Base-by-base conservation (phyloP, 2,329 filamentous ascomycete species). In the Fusarium avenaceum region DNA sequence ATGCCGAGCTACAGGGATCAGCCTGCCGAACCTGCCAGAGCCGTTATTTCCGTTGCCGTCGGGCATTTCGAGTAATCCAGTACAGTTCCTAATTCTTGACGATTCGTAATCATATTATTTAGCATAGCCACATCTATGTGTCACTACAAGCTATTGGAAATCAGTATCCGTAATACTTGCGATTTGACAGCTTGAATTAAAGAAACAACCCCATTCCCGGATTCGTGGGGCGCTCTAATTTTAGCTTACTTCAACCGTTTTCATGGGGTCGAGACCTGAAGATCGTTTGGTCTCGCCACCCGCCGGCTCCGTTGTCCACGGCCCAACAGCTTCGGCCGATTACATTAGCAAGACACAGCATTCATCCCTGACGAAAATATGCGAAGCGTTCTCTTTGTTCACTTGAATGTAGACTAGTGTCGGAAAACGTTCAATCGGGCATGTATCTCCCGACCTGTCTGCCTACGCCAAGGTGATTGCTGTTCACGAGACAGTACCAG, bases 201-300 rank as follows among this genome's bases (percentile, higher is more conserved):
- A 39, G 22, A 19, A 46, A 47, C 33, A 20, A 39, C 40, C 43
- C 44, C 52, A 40, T 46, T 46, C 66, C 49, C 28, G 22, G 33
- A 51, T 69, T 59, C 24, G 35, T 38, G 44, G 32, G 45, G 42
- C 50, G 15, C 51, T 65, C 67, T 70, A 69, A 71, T 56, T 68
- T 70, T 70, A 71, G 67, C 15, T 30, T 17, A 15, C 20, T 38
- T 39, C 47, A 67, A 69, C 67, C 55, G 68, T 32, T 35, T 51
- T 67, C 22, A 71, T 64, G 67, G 70, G 67, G 55, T 68, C 67
- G 45, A 68, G 67, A 35, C 67, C 67, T 55, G 42, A 39, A 53
- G 53, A 67, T 59, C 55, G 6, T 42, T 64, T 54, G 57, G 42
- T 69, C 66, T 69, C 63, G 66, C 66, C 66, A 70, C 66, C 43